Percentiles rank a stretch among this genome's conserved stretches.
Evolutionary conservation across 2,329 filamentous ascomycete genomes (phyloP).

Genomic region (Daldinia sp.): DNA sequence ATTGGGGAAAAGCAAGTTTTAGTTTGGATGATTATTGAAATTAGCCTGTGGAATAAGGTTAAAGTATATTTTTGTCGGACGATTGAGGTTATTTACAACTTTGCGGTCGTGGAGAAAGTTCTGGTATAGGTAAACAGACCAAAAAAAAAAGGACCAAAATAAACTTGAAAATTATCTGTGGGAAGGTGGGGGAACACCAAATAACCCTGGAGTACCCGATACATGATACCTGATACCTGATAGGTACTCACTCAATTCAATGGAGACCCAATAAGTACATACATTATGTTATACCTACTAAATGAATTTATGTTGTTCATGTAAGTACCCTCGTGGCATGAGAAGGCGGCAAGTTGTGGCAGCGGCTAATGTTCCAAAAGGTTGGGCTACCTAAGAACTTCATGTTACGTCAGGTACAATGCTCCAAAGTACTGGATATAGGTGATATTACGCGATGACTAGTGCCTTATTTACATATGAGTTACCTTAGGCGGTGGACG

Average conservation of each 20-base stretch:
- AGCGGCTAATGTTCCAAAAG: neutral
- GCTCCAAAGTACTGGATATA: neutral
- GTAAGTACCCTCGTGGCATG: neutral
- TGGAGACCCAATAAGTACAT: neutral
- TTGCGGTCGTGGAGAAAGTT: neutral
- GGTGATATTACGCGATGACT: too few species aligned
- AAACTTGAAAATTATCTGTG: conserved; percentile 20
- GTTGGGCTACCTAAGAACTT: neutral
- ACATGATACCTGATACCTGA: neutral
- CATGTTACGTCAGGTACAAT: neutral
- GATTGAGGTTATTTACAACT: conserved; percentile 2
- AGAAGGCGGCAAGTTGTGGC: conserved; percentile 24
- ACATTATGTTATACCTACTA: too few species aligned
- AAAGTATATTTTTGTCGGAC: neutral
- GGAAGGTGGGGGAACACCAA: conserved; percentile 13
- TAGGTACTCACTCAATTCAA: neutral
- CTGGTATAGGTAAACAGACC: too few species aligned
- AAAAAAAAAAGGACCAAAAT: neutral
- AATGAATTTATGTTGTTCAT: neutral
- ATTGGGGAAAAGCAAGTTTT: neutral
- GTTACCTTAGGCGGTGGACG: too few species aligned
- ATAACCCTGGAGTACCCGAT: conserved; percentile 24
- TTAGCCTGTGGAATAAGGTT: neutral
- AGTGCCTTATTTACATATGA: too few species aligned
- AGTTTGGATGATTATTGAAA: neutral